These are phyloP conservation scores for Asterella californica DNA, from an alignment of 225 moss, liverwort and hornwort species.

Conservation along the genomic window DNA sequence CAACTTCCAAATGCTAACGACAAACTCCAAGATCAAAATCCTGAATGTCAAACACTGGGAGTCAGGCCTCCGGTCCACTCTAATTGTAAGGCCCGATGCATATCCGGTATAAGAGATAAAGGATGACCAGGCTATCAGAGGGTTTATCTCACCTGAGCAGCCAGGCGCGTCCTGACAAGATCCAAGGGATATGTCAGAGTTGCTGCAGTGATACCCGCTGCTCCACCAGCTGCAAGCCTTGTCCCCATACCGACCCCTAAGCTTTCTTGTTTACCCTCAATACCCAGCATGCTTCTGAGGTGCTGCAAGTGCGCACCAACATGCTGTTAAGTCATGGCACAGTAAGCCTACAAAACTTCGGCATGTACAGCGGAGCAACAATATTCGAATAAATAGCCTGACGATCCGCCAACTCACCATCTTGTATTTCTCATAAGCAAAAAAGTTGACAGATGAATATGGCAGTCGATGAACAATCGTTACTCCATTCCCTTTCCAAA, in stretches of 20 bases:
- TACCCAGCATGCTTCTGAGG: slow-evolving; percentile 72
- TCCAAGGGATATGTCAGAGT: slow-evolving; percentile 94
- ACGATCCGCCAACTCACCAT: slow-evolving; percentile 45
- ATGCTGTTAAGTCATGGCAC: not conserved
- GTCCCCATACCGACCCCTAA: slow-evolving; percentile 88
- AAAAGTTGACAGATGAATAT: slow-evolving; percentile 94
- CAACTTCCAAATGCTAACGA: not conserved
- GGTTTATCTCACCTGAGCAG: slow-evolving; percentile 62
- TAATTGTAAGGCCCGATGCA: not conserved
- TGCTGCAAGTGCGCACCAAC: slow-evolving; percentile 44
- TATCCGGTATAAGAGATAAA: not conserved
- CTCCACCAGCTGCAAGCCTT: slow-evolving; percentile 90
- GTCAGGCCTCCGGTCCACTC: not conserved
- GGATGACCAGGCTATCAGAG: not conserved
- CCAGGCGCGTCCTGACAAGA: slow-evolving; percentile 92
- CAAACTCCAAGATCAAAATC: not conserved
- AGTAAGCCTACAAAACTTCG: not conserved
- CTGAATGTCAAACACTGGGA: not conserved
- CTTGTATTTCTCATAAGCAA: slow-evolving; percentile 93
- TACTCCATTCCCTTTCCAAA: slow-evolving; percentile 99
- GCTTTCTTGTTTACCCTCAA: slow-evolving; percentile 86
- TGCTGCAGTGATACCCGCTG: slow-evolving; percentile 92
- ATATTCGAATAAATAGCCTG: not conserved
- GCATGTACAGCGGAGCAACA: not conserved
- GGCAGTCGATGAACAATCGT: slow-evolving; percentile 96